These are phyloP conservation scores for Lepiota venenata DNA, from an alignment of 768 basidiomycete species.

Conservation along the genomic window DNA sequence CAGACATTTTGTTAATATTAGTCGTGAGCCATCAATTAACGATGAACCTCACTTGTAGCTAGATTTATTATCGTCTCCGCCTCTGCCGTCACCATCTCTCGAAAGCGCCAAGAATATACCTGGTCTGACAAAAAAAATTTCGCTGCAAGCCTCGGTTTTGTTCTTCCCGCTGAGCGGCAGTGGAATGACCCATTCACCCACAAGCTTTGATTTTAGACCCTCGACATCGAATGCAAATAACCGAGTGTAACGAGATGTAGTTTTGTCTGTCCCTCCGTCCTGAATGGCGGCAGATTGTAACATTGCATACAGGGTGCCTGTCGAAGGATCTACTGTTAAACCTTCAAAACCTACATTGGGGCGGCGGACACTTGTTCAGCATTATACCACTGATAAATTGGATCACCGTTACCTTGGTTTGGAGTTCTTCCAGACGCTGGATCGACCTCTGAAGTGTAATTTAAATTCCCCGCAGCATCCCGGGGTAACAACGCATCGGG, in stretches of 20 bases:
- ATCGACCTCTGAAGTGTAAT: slow-evolving; percentile 48
- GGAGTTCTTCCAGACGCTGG: slow-evolving; percentile 50
- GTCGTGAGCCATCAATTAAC: background rate
- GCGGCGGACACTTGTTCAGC: background rate
- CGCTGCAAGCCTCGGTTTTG: slow-evolving; percentile 50
- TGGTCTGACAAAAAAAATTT: slow-evolving; percentile 52
- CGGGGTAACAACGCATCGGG: slow-evolving; percentile 53
- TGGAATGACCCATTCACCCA: slow-evolving; percentile 60
- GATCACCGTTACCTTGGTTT: slow-evolving; percentile 44
- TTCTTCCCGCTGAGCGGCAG: slow-evolving; percentile 48
- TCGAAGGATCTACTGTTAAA: slow-evolving; percentile 46
- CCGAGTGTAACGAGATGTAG: slow-evolving; percentile 49
- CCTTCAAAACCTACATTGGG: slow-evolving; percentile 50
- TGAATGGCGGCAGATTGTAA: slow-evolving; percentile 63
- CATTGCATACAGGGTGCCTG: slow-evolving; percentile 53
- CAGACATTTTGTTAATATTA: background rate
- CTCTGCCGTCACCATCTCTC: slow-evolving; percentile 59
- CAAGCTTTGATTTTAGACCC: slow-evolving; percentile 30
- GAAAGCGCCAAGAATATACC: slow-evolving; percentile 57
- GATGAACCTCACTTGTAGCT: slow-evolving; percentile 42
- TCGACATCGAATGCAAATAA: slow-evolving; percentile 54
- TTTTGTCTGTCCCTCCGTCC: slow-evolving; percentile 51
- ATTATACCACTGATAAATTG: background rate
- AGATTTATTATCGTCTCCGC: slow-evolving; percentile 44
- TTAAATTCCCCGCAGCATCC: slow-evolving; percentile 36